phyloP scores from a whole-genome alignment of 2,329 filamentous ascomycete genomes.

The Cercospora brassicicola region DNA sequence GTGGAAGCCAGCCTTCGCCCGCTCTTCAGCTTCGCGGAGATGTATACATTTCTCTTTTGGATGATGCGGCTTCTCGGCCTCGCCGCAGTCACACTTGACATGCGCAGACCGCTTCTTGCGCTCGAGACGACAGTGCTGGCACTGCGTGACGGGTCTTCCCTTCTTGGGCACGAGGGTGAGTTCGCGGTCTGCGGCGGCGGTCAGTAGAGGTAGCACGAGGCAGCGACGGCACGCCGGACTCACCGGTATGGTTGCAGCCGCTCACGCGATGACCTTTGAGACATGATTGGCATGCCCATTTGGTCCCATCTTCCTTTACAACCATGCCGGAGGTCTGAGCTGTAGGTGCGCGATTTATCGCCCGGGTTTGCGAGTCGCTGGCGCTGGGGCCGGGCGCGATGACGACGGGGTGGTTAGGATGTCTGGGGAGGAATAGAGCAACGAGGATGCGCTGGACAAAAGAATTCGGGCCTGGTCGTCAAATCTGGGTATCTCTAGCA shows the following conservation, averaged over 20 bases:
- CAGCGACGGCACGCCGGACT: slow-evolving; percentile 43
- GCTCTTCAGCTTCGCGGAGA: slow-evolving; percentile 41
- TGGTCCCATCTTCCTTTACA: slow-evolving; percentile 71
- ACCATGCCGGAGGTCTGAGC: slow-evolving; percentile 34
- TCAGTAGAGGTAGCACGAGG: not conserved
- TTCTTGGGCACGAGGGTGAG: slow-evolving; percentile 96
- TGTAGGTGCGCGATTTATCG: slow-evolving; percentile 21
- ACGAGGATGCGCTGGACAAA: slow-evolving; percentile 11
- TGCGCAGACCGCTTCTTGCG: slow-evolving; percentile 95
- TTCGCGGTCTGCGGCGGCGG: slow-evolving; percentile 67
- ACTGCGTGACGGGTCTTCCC: slow-evolving; percentile 95
- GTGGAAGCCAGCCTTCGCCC: slow-evolving; percentile 34
- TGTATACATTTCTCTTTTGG: slow-evolving; percentile 50
- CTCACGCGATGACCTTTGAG: slow-evolving; percentile 97
- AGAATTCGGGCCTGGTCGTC: slow-evolving; percentile 14
- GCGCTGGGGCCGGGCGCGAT: not conserved
- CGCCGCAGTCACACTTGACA: slow-evolving; percentile 94
- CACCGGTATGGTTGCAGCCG: slow-evolving; percentile 95
- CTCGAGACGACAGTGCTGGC: slow-evolving; percentile 90
- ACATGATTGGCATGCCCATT: slow-evolving; percentile 97
- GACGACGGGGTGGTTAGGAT: not conserved
- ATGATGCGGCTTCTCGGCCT: slow-evolving; percentile 68
- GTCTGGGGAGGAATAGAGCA: not conserved
- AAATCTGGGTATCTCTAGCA: slow-evolving; percentile 12
- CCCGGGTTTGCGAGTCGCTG: slow-evolving; percentile 4